Percentiles rank a stretch among this genome's conserved stretches.
Evolutionary conservation across 2,329 filamentous ascomycete genomes (phyloP).

Genomic region (Dothiorella sarmentorum): DNA sequence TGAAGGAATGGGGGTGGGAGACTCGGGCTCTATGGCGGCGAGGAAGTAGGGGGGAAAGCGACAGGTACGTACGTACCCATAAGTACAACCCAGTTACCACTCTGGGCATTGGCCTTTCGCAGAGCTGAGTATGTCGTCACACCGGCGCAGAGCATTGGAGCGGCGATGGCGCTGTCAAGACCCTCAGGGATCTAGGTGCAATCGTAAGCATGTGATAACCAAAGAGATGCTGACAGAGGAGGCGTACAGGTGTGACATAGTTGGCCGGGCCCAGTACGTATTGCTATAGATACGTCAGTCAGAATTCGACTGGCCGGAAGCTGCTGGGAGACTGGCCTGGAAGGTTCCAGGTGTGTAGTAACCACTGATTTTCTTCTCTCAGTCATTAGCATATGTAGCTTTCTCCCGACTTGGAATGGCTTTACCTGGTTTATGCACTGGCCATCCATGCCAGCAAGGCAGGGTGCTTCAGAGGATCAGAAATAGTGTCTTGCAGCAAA

Average conservation of each 20-base stretch:
- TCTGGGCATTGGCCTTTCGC: constrained; percentile 56
- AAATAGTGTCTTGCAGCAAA: too few relatives aligned
- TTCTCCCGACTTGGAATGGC: background rate
- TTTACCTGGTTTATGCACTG: constrained; percentile 49
- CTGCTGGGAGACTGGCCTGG: constrained; percentile 28
- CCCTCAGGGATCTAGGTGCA: constrained; percentile 51
- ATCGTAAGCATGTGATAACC: background rate
- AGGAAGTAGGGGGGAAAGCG: background rate
- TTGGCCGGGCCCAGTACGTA: constrained; percentile 61
- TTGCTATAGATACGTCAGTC: constrained; percentile 44
- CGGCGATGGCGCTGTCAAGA: constrained; percentile 58
- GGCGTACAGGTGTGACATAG: constrained; percentile 65
- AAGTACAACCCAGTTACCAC: constrained; percentile 60
- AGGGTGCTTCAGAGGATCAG: constrained; percentile 36
- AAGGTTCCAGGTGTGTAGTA: constrained; percentile 71
- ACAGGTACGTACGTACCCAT: constrained; percentile 23
- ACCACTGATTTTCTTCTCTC: constrained; percentile 51
- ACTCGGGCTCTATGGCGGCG: background rate
- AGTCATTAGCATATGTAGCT: background rate
- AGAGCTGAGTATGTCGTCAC: constrained; percentile 66
- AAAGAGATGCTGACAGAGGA: background rate
- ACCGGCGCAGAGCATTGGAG: constrained; percentile 66
- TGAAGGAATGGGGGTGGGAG: constrained; percentile 24
- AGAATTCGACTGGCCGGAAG: background rate
- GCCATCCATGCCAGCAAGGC: constrained; percentile 54